phyloP scores from a whole-genome alignment of 345 rosid species.

The Pugionium cornutum region DNA sequence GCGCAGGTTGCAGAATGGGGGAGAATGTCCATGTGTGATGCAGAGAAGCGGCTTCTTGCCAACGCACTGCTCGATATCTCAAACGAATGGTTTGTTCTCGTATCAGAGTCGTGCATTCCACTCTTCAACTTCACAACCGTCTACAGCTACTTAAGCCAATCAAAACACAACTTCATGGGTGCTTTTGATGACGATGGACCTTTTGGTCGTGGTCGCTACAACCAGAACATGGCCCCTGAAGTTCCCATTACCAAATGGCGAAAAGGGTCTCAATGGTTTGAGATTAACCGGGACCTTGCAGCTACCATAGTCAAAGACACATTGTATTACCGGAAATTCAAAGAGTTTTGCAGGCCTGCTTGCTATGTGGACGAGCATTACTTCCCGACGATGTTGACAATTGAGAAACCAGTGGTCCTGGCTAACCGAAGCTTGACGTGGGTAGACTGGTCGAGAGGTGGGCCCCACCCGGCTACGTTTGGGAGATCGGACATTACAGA shows the following conservation, averaged over 20 bases:
- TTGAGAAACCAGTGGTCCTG: slow-evolving; percentile 51
- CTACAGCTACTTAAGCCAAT: slow-evolving; percentile 58
- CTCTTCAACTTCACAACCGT: slow-evolving; percentile 67
- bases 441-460: slow-evolving; percentile 99
- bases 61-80: slow-evolving; percentile 89
- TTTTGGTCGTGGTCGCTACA: slow-evolving; percentile 81
- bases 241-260: slow-evolving; percentile 75
- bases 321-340: slow-evolving; percentile 60
- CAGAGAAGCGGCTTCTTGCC: slow-evolving; percentile 85
- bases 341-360: slow-evolving; percentile 66
- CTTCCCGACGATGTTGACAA: slow-evolving; percentile 87
- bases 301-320: slow-evolving; percentile 62
- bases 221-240: slow-evolving; percentile 68
- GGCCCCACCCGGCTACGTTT: slow-evolving; percentile 87
- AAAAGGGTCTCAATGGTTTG: slow-evolving; percentile 97
- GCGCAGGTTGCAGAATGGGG: slow-evolving; percentile 90
- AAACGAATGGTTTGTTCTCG: slow-evolving; percentile 81
- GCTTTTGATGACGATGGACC: slow-evolving; percentile 86
- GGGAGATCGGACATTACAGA: slow-evolving; percentile 64
- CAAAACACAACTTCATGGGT: slow-evolving; percentile 70
- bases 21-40: slow-evolving; percentile 91
- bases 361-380: slow-evolving; percentile 95
- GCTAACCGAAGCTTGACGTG: slow-evolving; percentile 87
- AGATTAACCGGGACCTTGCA: slow-evolving; percentile 71
- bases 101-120: slow-evolving; percentile 95